Percentiles rank a stretch among this genome's conserved stretches.
phyloP scores from a whole-genome alignment of 208 protist species.

The Porcisia deanei region DNA sequence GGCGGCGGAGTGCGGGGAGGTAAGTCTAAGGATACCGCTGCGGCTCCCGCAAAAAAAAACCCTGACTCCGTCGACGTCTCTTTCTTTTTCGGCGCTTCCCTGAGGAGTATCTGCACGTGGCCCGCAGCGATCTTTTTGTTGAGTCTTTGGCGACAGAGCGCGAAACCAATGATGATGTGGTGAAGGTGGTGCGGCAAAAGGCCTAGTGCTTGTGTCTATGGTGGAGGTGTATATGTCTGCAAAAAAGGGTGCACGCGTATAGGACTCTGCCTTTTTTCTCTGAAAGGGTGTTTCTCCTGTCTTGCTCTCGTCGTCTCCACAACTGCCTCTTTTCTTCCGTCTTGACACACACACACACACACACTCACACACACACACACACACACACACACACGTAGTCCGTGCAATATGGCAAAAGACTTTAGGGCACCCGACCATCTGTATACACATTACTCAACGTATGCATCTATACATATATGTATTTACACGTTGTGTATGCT shows the following conservation, averaged over 20 bases:
- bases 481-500: too few species aligned
- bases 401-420: not conserved
- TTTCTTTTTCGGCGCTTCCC: not conserved
- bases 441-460: too few species aligned
- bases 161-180: constrained; percentile 6
- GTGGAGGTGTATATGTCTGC: not conserved
- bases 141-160: constrained; percentile 4
- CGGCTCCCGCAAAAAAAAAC: not conserved
- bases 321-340: not conserved
- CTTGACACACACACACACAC: not conserved
- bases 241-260: not conserved
- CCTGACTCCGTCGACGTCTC: not conserved
- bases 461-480: too few species aligned
- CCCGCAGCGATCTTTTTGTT: constrained; percentile 11
- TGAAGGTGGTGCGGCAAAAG: constrained; percentile 9
- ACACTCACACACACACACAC: not conserved
- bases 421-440: too few species aligned
- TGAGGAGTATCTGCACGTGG: not conserved
- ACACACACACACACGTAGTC: not conserved
- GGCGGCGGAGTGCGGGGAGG: not conserved
- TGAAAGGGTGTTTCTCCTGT: not conserved
- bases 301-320: not conserved
- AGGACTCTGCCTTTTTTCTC: not conserved
- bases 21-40: not conserved
- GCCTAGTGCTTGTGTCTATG: not conserved